Base-by-base conservation (phyloP, 2,329 filamentous ascomycete species). In the Pestalotiopsis sp. region DNA sequence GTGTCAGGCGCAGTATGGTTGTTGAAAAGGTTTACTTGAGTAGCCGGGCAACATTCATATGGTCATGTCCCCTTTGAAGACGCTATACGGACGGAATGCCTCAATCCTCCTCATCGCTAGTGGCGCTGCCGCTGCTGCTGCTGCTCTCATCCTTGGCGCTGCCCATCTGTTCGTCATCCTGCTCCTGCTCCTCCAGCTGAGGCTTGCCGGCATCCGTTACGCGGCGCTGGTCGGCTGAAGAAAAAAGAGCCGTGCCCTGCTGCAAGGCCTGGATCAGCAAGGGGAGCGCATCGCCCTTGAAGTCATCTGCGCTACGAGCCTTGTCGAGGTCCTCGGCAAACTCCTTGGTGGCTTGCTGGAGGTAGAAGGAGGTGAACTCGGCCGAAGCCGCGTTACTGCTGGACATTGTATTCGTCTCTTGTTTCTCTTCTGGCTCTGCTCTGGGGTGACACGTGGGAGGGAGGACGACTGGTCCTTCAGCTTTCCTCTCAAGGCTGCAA, bases 261-360 rank as follows among this genome's bases (percentile, higher is more conserved):
- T 88, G 87, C 72, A 94, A 78, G 3, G 91, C 91, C 74, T 87
- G 83, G 41, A 94, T 85, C 57, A 94, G 84, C 75, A 93, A 86
- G 4, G 85, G 83, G 38, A 93, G 85, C 3, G 87, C 87, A 65
- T 89, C 88, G 69, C 83, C 82, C 76, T 88, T 90, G 81, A 94
- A 95, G 79, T 94, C 92, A 73, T 89, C 87, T 11, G 92, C 90
- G 52, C 71, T 74, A 71, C 92, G 88, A 70, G 94, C 83, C 78
- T 89, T 89, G 80, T 93, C 90, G 49, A 95, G 84, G 76, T 94
- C 92, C 72, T 93, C 90, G 13, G 90, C 88, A 67, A 95, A 89
- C 77, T 94, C 92, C 64, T 85, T 82, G 0, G 92, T 93, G 5
- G 90, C 83, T 69, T 88, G 89, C 74, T 91, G 89, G 61, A 94